These are phyloP conservation scores for Ilyonectria sp. DNA, from an alignment of 2,329 filamentous ascomycete genomes.

Conservation along the genomic window DNA sequence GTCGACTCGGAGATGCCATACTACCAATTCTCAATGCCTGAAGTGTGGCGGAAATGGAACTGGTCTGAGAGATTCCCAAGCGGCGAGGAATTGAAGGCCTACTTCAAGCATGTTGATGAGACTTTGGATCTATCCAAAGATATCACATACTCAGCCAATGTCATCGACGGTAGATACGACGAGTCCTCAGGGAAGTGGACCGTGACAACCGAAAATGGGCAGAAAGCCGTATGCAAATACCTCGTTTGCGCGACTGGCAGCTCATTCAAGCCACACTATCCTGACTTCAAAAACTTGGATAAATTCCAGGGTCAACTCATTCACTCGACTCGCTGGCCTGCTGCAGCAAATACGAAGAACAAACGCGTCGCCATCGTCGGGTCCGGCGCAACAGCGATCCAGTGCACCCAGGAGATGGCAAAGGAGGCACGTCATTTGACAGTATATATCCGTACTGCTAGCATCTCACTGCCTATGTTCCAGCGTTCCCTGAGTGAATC, in stretches of 20 bases:
- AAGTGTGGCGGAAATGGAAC: slow-evolving; percentile 30
- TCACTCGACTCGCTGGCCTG: slow-evolving; percentile 50
- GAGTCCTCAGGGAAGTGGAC: slow-evolving; percentile 56
- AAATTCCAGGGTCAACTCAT: slow-evolving; percentile 48
- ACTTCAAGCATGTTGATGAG: slow-evolving; percentile 23
- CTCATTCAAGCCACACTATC: slow-evolving; percentile 59
- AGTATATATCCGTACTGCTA: slow-evolving; percentile 72
- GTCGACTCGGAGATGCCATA: slow-evolving; percentile 34
- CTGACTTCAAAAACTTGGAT: slow-evolving; percentile 51
- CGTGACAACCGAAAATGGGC: slow-evolving; percentile 59
- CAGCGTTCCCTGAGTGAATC: slow-evolving; percentile 61
- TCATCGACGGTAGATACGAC: slow-evolving; percentile 14
- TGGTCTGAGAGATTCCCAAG: slow-evolving; percentile 29
- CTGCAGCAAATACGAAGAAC: slow-evolving; percentile 35
- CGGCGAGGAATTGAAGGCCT: slow-evolving; percentile 18
- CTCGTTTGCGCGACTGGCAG: slow-evolving; percentile 64
- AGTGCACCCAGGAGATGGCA: slow-evolving; percentile 51
- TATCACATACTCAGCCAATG: slow-evolving; percentile 57
- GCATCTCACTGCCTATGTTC: slow-evolving; percentile 71
- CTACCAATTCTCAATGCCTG: slow-evolving; percentile 29
- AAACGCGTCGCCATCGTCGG: slow-evolving; percentile 52
- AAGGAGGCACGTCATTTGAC: slow-evolving; percentile 54
- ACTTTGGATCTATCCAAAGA: slow-evolving; percentile 26
- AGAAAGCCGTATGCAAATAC: slow-evolving; percentile 56
- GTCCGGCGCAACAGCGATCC: slow-evolving; percentile 49